Percentiles rank a stretch among this genome's conserved stretches.
phyloP scores from a whole-genome alignment of 2,329 filamentous ascomycete genomes.

The Pestalotiopsis sp. region DNA sequence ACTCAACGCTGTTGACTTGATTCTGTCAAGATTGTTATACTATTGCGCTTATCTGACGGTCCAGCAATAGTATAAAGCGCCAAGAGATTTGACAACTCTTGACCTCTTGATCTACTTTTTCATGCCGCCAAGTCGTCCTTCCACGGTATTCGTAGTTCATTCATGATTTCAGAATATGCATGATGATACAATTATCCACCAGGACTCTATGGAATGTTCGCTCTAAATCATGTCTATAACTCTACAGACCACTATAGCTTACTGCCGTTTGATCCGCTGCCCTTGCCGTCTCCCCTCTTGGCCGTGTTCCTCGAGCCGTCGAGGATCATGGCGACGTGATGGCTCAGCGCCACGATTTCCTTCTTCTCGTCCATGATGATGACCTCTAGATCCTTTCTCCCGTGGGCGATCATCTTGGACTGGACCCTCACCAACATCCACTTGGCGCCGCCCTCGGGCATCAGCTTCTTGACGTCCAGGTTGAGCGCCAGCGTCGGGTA shows the following conservation, averaged over 20 bases:
- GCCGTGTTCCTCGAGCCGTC: constrained; percentile 25
- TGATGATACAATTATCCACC: background rate
- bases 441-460: constrained; percentile 64
- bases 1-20: background rate
- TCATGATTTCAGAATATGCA: background rate
- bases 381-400: constrained; percentile 28
- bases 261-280: background rate
- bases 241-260: background rate
- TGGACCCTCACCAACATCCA: constrained; percentile 63
- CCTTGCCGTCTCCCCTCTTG: constrained; percentile 5
- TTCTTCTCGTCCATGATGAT: constrained; percentile 26
- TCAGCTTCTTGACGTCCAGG: constrained; percentile 69
- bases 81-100: background rate
- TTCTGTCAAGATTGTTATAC: constrained; percentile 1
- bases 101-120: background rate
- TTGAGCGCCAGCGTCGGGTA: constrained; percentile 69
- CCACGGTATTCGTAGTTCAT: background rate
- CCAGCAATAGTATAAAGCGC: background rate
- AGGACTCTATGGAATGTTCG: background rate
- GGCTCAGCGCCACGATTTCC: constrained; percentile 30
- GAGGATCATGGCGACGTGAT: constrained; percentile 30
- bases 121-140: background rate
- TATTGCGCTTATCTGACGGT: background rate
- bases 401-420: constrained; percentile 23
- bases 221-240: background rate